Conservation (phyloP, 75 land plant genomes). For the Chamaecyparis obtusa region DNA sequence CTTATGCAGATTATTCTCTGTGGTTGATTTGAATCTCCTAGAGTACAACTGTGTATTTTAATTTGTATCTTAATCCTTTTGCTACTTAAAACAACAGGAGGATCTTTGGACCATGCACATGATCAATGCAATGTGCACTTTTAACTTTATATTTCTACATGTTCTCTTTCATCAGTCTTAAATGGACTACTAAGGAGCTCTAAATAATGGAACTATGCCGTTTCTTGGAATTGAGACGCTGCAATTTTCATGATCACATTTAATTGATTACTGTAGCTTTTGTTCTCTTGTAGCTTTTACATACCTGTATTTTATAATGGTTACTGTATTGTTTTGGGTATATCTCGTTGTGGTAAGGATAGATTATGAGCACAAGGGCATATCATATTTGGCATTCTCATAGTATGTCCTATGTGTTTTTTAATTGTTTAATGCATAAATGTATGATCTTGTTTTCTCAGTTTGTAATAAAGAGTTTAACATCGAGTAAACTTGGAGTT, state of each 20-base stretch:
- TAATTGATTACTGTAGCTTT: background rate
- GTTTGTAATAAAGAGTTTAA: background rate
- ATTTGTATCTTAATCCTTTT: background rate
- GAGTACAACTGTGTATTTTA: background rate
- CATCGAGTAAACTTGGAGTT: background rate
- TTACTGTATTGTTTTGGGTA: background rate
- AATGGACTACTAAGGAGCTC: background rate
- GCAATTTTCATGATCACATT: background rate
- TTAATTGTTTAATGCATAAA: background rate
- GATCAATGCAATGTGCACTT: background rate
- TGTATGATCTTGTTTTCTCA: background rate
- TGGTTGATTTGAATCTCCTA: background rate
- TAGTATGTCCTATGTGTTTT: background rate
- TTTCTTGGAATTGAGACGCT: background rate
- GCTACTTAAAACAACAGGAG: background rate
- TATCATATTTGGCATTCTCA: background rate
- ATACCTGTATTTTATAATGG: too few species aligned
- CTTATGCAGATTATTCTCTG: background rate
- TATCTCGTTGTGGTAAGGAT: background rate
- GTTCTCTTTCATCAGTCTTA: background rate
- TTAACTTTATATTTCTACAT: background rate
- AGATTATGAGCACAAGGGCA: constrained; percentile 1
- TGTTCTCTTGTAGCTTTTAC: background rate
- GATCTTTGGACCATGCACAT: background rate
- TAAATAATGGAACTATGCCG: background rate